phyloP scores from a whole-genome alignment of 768 basidiomycete genomes.

The Strobilomyces echinocephalus region DNA sequence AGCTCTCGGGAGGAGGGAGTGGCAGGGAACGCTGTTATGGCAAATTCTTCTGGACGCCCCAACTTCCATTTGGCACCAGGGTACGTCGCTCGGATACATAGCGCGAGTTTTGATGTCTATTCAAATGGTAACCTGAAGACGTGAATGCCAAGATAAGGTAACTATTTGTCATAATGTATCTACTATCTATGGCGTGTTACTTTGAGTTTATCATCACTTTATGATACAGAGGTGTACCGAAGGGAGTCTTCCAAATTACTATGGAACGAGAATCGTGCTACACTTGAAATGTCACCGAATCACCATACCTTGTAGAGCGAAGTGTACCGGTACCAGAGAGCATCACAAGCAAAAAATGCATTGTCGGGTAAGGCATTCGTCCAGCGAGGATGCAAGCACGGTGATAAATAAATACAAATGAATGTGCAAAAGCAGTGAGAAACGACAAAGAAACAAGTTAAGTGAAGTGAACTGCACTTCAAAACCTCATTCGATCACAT shows the following conservation, averaged over 20 bases:
- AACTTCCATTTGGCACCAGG: conserved; percentile 42
- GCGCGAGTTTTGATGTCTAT: background rate
- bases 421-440: background rate
- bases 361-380: background rate
- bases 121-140: conserved; percentile 27
- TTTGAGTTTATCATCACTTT: no score
- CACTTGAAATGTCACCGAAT: conserved; percentile 33
- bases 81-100: conserved; percentile 17
- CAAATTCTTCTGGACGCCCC: conserved; percentile 39
- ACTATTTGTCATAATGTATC: background rate
- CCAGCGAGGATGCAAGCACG: background rate
- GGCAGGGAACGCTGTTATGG: conserved; percentile 43
- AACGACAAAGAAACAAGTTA: background rate
- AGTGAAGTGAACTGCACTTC: background rate
- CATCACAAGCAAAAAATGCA: background rate
- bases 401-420: background rate
- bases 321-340: no score
- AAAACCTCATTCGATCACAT: conserved; percentile 21
- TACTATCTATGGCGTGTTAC: background rate
- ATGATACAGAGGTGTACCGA: no score
- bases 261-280: no score
- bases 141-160: background rate
- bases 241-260: no score
- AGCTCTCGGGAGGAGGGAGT: conserved; percentile 34
- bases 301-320: conserved; percentile 16